Base-by-base conservation (phyloP, 805 yeast genomes). In the Lipomyces mesembrius region DNA sequence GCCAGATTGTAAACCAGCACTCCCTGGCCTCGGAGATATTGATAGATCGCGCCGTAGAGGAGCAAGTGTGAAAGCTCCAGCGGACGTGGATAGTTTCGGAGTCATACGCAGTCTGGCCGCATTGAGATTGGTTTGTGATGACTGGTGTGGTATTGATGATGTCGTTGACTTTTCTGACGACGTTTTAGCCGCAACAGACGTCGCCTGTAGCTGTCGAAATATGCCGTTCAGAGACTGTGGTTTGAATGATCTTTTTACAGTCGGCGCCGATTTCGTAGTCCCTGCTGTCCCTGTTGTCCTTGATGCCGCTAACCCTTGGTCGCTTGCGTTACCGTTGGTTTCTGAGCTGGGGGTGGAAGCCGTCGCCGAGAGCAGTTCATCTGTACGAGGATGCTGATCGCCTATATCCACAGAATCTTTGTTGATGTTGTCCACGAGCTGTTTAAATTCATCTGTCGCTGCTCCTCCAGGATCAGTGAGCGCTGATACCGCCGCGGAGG, bases 181-280 rank as follows among this genome's bases (percentile, higher is more conserved):
- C 20, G 62, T 9, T 46, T 66, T 68, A 11, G 53, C 20, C 20
- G 63, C 46, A 2, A 59, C 22, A 29, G 67, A 55, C 29, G 65
- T 34, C 7, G 65, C 62, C 51, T 67, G 72, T 34, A 70, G 56
- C 29, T 66, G 64, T 20, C 71, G 61, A 65, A 79, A 78, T 57
- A 78, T 68, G 37, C 74, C 68, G 67, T 77, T 79, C 29, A 79
- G 75, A 34, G 76, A 75, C 69, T 78, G 80, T 12, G 80, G 75
- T 69, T 78, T 78, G 74, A 77, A 79, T 53, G 75, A 67, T 68
- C 75, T 77, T 59, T 75, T 76, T 17, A 32, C n/a, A 9, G 59
- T 22, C 11, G 51, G 49, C 29, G 59, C 39, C 32, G 51, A 20
- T 22, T 29, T 32, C 59, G 49, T 20, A 53, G 32, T 25, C 39